phyloP scores from a whole-genome alignment of 2,329 filamentous ascomycete genomes.

The Ophiosphaerella korrae region DNA sequence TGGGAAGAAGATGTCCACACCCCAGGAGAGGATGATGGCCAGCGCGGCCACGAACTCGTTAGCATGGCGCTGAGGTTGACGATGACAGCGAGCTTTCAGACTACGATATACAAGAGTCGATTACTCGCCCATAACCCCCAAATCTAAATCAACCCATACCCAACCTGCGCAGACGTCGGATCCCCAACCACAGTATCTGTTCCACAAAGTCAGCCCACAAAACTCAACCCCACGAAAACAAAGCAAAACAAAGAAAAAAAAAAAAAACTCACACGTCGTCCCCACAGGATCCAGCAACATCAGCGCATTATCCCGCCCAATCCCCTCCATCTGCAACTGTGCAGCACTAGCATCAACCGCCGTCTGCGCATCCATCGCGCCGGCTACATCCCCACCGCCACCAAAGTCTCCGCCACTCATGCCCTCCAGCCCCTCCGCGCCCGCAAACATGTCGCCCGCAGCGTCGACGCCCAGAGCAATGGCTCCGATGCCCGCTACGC shows the following conservation, averaged over 20 bases:
- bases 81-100: too few relatives aligned
- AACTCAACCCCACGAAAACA: not conserved
- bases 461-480: conserved; percentile 12
- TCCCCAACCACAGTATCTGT: not conserved
- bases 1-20: too few relatives aligned
- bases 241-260: not conserved
- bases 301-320: conserved; percentile 7
- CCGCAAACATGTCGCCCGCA: conserved; percentile 2
- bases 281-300: conserved; percentile 11
- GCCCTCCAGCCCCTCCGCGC: not conserved
- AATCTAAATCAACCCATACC: not conserved
- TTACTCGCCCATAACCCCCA: not conserved
- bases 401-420: not conserved
- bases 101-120: too few relatives aligned
- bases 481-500: conserved; percentile 10
- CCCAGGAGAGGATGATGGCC: too few relatives aligned
- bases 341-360: conserved; percentile 4
- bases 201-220: not conserved
- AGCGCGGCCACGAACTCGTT: too few relatives aligned
- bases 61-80: too few relatives aligned
- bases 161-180: not conserved
- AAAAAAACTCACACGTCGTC: conserved; percentile 11
- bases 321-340: conserved; percentile 1
- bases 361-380: not conserved
- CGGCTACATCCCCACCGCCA: not conserved